Percentiles rank a stretch among this genome's conserved stretches.
Evolutionary conservation across 2,329 filamentous ascomycete genomes (phyloP).

Genomic region (Elsinoe ampelina): DNA sequence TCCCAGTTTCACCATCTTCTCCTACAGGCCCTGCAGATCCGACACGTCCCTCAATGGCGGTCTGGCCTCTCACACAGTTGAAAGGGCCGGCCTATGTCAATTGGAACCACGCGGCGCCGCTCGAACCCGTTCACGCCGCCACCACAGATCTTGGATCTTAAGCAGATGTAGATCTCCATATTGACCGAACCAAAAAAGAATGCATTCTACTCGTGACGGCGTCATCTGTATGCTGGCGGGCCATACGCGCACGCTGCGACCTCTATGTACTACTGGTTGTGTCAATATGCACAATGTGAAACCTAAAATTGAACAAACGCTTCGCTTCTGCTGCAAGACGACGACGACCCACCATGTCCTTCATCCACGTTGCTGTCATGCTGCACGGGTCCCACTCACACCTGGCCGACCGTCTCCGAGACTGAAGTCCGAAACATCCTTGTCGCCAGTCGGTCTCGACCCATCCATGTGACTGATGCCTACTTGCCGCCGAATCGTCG

Average conservation of each 20-base stretch:
- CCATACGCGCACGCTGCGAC: background rate
- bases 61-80: constrained; percentile 4
- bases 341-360: background rate
- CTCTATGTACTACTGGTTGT: background rate
- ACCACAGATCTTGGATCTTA: background rate
- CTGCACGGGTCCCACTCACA: background rate
- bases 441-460: background rate
- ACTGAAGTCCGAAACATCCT: background rate
- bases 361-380: constrained; percentile 9
- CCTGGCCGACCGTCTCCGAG: background rate
- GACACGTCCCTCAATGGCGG: constrained; percentile 1
- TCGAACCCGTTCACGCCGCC: background rate
- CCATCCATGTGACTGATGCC: background rate
- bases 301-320: background rate
- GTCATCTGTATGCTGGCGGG: constrained; percentile 3
- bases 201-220: constrained; percentile 9
- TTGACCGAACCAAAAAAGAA: constrained; percentile 6
- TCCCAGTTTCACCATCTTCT: background rate
- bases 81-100: background rate
- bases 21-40: background rate
- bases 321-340: background rate
- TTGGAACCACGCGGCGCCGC: background rate
- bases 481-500: background rate
- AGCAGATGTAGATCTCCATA: background rate
- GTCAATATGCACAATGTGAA: constrained; percentile 4